Percentiles rank a stretch among this genome's conserved stretches.
Evolutionary conservation across 768 basidiomycete species (phyloP).

Genomic region (Inosperma sp.): DNA sequence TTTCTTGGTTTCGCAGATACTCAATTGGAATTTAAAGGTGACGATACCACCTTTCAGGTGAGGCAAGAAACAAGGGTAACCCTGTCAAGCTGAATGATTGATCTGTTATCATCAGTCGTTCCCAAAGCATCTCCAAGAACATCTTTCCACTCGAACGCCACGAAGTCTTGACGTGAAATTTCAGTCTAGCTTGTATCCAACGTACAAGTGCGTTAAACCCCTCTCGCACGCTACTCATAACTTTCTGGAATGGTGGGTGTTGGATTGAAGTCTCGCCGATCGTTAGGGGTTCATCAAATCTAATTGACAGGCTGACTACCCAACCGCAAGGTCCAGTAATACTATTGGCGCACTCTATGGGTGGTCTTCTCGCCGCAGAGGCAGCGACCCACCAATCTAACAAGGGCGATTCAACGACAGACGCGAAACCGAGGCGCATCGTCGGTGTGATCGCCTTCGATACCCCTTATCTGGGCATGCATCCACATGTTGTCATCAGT

Average conservation of each 20-base stretch:
- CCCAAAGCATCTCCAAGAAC: conserved; percentile 48
- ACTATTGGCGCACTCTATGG: conserved; percentile 57
- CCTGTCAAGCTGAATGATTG: conserved; percentile 1
- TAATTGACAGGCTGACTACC: conserved; percentile 41
- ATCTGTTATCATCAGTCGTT: conserved; percentile 42
- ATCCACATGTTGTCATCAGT: conserved; percentile 55
- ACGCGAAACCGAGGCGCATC: conserved; percentile 39
- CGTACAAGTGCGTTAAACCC: conserved; percentile 54
- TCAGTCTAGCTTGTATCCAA: conserved; percentile 51
- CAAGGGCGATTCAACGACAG: conserved; percentile 22
- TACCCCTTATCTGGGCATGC: conserved; percentile 57
- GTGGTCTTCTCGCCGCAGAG: conserved; percentile 54
- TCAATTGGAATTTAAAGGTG: conserved; percentile 32
- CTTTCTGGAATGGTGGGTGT: conserved; percentile 49
- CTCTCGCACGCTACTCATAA: conserved; percentile 47
- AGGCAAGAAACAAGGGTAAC: conserved; percentile 7
- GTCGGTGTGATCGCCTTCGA: conserved; percentile 55
- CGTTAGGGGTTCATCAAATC: not conserved
- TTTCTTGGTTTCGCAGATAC: not conserved
- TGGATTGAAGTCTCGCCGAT: not conserved
- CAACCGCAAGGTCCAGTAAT: conserved; percentile 55
- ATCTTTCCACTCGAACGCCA: conserved; percentile 35
- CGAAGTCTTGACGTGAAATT: conserved; percentile 34
- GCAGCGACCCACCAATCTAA: conserved; percentile 45
- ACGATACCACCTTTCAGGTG: conserved; percentile 57